Percentiles rank a stretch among this genome's conserved stretches.
phyloP scores from a whole-genome alignment of 306 rosid genomes.

The Dryas drummondii region DNA sequence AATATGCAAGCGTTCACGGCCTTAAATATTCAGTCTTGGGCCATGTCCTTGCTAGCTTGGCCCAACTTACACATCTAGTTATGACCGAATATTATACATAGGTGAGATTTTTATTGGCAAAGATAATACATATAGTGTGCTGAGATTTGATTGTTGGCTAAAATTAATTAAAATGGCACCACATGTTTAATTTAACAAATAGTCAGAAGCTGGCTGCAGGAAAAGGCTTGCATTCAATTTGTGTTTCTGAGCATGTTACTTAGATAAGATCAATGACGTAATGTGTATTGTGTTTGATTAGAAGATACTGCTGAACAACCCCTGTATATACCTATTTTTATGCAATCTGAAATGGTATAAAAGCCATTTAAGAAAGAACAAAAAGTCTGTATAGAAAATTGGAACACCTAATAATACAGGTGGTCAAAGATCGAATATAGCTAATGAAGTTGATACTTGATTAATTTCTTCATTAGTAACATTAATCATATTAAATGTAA shows the following conservation, averaged over 20 bases:
- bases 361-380: neutral
- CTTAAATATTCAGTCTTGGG: no score
- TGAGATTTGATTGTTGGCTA: no score
- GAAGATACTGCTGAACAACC: no score
- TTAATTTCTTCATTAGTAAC: neutral
- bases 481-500: neutral
- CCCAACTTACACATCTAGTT: neutral
- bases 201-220: neutral
- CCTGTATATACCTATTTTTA: no score
- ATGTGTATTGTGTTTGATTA: no score
- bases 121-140: no score
- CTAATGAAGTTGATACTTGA: neutral
- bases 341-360: neutral
- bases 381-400: neutral
- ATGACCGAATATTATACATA: no score
- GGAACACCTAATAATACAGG: conserved; percentile 13
- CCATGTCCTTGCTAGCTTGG: no score
- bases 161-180: neutral
- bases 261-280: neutral
- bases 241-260: neutral
- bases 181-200: neutral
- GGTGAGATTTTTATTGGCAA: no score
- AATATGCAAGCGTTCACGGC: no score
- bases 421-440: neutral
- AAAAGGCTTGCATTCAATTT: no score